Base-by-base conservation (phyloP, 805 yeast species). In the Ogataea ganodermae region DNA sequence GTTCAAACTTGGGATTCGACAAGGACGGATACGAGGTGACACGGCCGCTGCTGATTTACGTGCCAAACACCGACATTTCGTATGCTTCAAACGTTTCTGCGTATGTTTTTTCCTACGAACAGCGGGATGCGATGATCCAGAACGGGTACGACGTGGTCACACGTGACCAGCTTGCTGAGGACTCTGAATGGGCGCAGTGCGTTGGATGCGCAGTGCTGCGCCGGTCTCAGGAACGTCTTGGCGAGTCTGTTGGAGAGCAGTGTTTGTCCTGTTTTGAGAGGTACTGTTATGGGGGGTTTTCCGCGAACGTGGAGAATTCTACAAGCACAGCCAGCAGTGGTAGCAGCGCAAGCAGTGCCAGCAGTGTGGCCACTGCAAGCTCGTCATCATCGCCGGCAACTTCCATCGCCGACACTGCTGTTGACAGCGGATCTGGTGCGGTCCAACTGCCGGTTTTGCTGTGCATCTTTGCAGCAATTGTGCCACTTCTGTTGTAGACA, bases 151-250 rank as follows among this genome's bases (percentile, higher is more conserved):
- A 86, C 55, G 69, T 78, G 18, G 80, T 82, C 8, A 74, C 90
- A 1, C 74, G 81, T 58, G 71, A 73, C 48, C 83, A 81, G 58
- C 65, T 78, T 27, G 79, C 89, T 16, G 61, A 79, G 13, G 90
- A 85, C 54, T 57, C 67, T 1, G 81, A 85, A 32, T 88, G 88
- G 83, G 73, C 78, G 23, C 74, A 80, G 24, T 88, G 96, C 71
- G 75, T 88, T 22, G 86, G 86, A 3, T 89, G 96, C 73, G 96
- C 95, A 6, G 76, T 88, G 37, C 75, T 88, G 45, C 81, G 86
- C 67, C 79, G 96, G 63, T 77, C 84, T 26, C 83, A 83, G 61
- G 92, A 88, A 67, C 74, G 89, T 58, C 63, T 72, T 26, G 78
- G 79, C 22, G 67, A 71, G 23, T 71, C 76, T 9, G 84, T 81